These are phyloP conservation scores for Chlorencoelia australis DNA, from an alignment of 2,329 filamentous ascomycete genomes.

Conservation along the genomic window DNA sequence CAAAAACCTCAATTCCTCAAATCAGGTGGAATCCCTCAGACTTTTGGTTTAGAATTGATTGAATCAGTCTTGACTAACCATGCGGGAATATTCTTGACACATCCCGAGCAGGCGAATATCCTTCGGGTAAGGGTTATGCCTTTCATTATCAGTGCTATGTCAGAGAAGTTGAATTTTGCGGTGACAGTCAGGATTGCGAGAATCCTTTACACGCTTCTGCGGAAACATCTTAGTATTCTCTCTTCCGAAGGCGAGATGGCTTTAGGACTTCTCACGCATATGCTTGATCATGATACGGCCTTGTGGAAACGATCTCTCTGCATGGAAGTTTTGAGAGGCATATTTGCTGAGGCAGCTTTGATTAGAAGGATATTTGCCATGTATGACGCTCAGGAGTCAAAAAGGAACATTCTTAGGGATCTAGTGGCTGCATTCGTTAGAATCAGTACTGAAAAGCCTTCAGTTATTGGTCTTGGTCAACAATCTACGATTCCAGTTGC, in stretches of 20 bases:
- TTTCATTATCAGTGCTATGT: conserved; percentile 66
- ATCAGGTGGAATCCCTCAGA: conserved; percentile 66
- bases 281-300: conserved; percentile 76
- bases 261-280: conserved; percentile 69
- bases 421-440: conserved; percentile 85
- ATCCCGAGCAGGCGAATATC: conserved; percentile 72
- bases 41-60: conserved; percentile 83
- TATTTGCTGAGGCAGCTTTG: conserved; percentile 73
- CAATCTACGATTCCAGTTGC: conserved; percentile 75
- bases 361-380: conserved; percentile 70
- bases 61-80: conserved; percentile 85
- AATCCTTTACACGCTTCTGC: conserved; percentile 72
- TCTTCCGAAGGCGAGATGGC: conserved; percentile 74
- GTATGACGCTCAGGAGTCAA: conserved; percentile 64
- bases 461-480: conserved; percentile 76
- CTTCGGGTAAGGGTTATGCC: conserved; percentile 73
- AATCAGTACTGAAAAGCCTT: conserved; percentile 81
- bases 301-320: conserved; percentile 83
- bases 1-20: conserved; percentile 74
- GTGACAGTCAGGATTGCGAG: conserved; percentile 73
- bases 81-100: conserved; percentile 64
- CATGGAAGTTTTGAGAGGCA: conserved; percentile 79
- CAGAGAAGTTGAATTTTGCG: conserved; percentile 69
- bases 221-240: conserved; percentile 65
- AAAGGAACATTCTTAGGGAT: conserved; percentile 69